These are phyloP conservation scores for Zychaea mexicana DNA, from an alignment of 371 early-diverging fungal genomes.

Conservation along the genomic window DNA sequence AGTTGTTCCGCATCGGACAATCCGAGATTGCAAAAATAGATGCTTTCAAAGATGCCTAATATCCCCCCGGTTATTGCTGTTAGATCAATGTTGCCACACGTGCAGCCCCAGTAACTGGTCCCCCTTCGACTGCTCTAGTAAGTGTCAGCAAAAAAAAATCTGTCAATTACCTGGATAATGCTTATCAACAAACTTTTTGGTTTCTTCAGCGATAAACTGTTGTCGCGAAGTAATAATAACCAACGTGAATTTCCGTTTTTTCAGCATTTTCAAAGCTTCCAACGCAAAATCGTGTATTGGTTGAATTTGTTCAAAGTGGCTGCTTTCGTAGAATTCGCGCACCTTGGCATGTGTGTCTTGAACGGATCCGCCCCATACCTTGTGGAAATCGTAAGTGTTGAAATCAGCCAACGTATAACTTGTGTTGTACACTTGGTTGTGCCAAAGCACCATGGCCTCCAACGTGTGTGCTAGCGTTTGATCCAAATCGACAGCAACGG, in stretches of 20 bases:
- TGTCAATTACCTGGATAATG: conserved; percentile 31
- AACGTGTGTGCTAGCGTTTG: conserved; percentile 50
- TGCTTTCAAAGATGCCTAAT: conserved; percentile 48
- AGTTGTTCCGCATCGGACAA: conserved; percentile 47
- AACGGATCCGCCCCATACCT: conserved; percentile 52
- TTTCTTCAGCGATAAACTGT: conserved; percentile 57
- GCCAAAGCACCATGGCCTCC: conserved; percentile 50
- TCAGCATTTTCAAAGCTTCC: conserved; percentile 54
- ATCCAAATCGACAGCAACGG: conserved; percentile 56
- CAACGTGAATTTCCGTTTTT: conserved; percentile 47
- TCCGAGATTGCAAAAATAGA: conserved; percentile 56
- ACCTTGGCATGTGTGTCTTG: conserved; percentile 52
- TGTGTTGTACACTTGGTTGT: conserved; percentile 49
- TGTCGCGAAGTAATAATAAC: conserved; percentile 58
- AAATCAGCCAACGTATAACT: conserved; percentile 42
- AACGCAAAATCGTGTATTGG: conserved; percentile 54
- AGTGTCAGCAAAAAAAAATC: not conserved
- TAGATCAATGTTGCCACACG: not conserved
- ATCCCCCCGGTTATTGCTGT: too few relatives aligned
- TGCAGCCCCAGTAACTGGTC: not conserved
- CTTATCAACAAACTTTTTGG: conserved; percentile 25
- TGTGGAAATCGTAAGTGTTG: conserved; percentile 43
- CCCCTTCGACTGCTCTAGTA: not conserved
- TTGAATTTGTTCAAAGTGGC: conserved; percentile 45
- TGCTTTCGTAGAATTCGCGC: conserved; percentile 51